phyloP scores from a whole-genome alignment of 805 yeast species.

The Metschnikowia peoriensis region DNA sequence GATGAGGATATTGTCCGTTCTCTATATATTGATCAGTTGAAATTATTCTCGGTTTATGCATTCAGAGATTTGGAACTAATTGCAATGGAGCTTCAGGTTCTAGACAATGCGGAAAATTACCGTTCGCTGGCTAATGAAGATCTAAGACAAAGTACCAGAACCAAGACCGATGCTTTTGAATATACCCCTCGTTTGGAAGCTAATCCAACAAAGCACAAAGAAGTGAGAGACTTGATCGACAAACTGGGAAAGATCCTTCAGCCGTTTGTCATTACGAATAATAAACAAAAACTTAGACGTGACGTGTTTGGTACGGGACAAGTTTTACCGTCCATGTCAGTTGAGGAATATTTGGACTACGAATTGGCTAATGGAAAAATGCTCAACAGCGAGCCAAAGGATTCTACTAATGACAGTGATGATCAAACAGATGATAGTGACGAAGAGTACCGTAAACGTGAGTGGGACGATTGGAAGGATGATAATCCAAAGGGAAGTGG shows the following conservation, averaged over 20 bases:
- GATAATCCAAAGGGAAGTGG: constrained; percentile 87
- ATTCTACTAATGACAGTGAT: constrained; percentile 36
- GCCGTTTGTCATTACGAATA: constrained; percentile 73
- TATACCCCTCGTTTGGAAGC: constrained; percentile 66
- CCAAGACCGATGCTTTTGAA: constrained; percentile 32
- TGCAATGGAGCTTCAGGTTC: constrained; percentile 63
- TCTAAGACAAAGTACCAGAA: constrained; percentile 8
- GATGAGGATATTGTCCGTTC: constrained; percentile 68
- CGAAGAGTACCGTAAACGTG: constrained; percentile 72
- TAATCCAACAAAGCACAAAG: constrained; percentile 32
- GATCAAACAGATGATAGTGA: constrained; percentile 62
- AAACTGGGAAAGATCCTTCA: constrained; percentile 74
- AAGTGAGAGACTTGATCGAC: constrained; percentile 46
- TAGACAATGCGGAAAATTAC: constrained; percentile 30
- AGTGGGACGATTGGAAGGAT: constrained; percentile 94
- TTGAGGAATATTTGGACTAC: constrained; percentile 85
- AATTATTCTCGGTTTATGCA: constrained; percentile 49
- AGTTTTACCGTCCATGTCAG: constrained; percentile 87
- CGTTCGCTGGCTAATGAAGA: constrained; percentile 19
- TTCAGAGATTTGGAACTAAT: constrained; percentile 57
- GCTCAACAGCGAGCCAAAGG: constrained; percentile 46
- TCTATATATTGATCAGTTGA: constrained; percentile 55
- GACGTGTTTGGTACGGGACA: constrained; percentile 92
- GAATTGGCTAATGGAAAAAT: constrained; percentile 86
- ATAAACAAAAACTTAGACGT: constrained; percentile 53